A percentile compares a stretch with the other conserved stretches of the same genome.
Evolutionary conservation across 2,329 filamentous ascomycete species (phyloP).

Genomic region (Verticillium albo-atrum): DNA sequence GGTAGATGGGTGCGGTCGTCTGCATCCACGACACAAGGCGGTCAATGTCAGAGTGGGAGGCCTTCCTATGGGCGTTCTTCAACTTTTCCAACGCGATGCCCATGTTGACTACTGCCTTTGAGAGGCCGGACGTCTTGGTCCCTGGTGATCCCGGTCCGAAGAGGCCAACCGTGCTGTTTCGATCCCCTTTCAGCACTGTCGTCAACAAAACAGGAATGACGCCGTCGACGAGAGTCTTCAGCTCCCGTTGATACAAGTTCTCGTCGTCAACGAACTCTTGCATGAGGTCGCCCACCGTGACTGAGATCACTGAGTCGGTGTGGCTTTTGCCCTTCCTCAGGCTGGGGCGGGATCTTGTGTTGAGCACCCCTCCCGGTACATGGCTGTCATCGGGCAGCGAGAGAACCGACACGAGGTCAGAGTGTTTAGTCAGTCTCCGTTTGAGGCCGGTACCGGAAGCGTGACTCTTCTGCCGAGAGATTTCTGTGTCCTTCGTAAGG

Average conservation of each 20-base stretch:
- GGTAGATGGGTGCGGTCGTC: constrained; percentile 71
- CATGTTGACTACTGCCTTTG: constrained; percentile 90
- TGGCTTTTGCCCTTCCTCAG: constrained; percentile 68
- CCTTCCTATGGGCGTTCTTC: constrained; percentile 72
- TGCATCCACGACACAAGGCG: constrained; percentile 78
- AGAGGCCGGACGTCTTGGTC: constrained; percentile 57
- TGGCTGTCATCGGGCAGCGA: constrained; percentile 61
- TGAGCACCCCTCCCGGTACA: constrained; percentile 57
- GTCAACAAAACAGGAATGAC: constrained; percentile 90
- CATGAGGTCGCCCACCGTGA: constrained; percentile 72
- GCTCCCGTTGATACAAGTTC: constrained; percentile 79
- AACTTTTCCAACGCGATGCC: constrained; percentile 83
- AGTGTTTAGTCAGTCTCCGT: constrained; percentile 81
- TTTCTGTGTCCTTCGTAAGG: constrained; percentile 40
- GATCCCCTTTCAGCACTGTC: constrained; percentile 71
- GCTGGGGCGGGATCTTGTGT: constrained; percentile 72
- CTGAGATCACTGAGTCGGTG: constrained; percentile 62
- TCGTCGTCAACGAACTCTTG: constrained; percentile 80
- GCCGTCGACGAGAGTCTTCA: constrained; percentile 89
- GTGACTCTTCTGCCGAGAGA: constrained; percentile 42
- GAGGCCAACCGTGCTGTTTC: constrained; percentile 59
- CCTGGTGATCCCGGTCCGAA: constrained; percentile 55
- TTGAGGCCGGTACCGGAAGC: constrained; percentile 49
- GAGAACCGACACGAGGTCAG: constrained; percentile 88
- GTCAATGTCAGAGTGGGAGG: constrained; percentile 69